Evolutionary conservation across 176 grass and related monocot species (phyloP), one percentile per base, ranked within the genome.

Genomic region (Hyparrhenia diplandra): DNA sequence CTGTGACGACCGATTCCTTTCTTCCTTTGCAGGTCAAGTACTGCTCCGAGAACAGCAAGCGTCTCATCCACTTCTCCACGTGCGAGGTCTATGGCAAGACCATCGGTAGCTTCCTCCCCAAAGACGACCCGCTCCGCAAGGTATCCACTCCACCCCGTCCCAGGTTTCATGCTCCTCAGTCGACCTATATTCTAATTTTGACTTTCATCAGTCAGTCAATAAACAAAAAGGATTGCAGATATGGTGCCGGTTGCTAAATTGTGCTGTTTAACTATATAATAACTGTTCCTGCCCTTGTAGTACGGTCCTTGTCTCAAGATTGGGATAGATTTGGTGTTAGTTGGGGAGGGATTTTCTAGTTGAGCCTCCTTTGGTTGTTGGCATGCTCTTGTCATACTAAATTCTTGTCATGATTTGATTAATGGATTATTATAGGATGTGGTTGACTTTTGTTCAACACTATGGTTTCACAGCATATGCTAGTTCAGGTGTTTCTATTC

Each of bases 71-170:
- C 82, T 98, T 98, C 84, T 98, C 95, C 67, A 98, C 95, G n/a
- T 98, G 95, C 73, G 95, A 98, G 84, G 86, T 98, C 52, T 98
- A 98, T 79, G 95, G 95, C 51, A 98, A 98, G 85, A 98, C 95
- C 70, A 82, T 98, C 31, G 95, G 95, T 61, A 91, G 92, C 84
- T 98, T 95, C 88, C 95, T 98, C 73, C 95, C 95, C 30, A 98
- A 87, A 80, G 95, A 98, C 52, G 90, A 95, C 75, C 90, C 95
- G 36, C 88, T 98, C 25, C 90, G 95, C 76, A 87, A 95, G 95
- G 95, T 59, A 20, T 18, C 47, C 47, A 20, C 54, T 58, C 54
- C 21, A 58, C n/a, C 21, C 54, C 8, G 2, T 55, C 52, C 52
- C 2, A 57, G 10, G 45, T 47, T 2, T 49, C 46, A 6, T 46